Percentiles rank a stretch among this genome's conserved stretches.
phyloP scores from a whole-genome alignment of 208 protist genomes.

The Kentomonas sorsogonicus region DNA sequence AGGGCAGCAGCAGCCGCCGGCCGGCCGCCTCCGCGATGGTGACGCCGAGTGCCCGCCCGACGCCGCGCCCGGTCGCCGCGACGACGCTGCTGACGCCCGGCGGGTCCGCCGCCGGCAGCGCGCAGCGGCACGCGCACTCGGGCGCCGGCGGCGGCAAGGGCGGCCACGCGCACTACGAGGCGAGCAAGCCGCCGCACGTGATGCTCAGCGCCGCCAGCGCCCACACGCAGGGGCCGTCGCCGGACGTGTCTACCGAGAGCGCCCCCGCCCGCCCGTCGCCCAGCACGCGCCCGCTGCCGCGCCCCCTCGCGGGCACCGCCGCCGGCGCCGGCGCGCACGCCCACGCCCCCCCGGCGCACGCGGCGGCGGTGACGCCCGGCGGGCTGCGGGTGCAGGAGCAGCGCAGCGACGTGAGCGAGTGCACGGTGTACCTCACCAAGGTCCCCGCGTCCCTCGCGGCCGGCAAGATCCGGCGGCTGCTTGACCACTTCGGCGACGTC shows the following conservation, averaged over 20 bases:
- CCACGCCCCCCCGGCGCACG: constrained; percentile 3
- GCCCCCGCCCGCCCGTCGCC: constrained; percentile 1
- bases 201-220: constrained; percentile 38
- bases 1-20: constrained; percentile 8
- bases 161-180: not conserved
- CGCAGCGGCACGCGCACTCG: no score
- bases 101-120: constrained; percentile 20
- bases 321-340: not conserved
- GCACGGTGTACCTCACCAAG: constrained; percentile 83
- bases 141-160: constrained; percentile 27
- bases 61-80: constrained; percentile 56
- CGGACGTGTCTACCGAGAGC: constrained; percentile 40
- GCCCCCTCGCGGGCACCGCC: constrained; percentile 8
- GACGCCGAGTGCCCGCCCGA: constrained; percentile 74
- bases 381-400: constrained; percentile 5
- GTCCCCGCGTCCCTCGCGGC: constrained; percentile 56
- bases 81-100: constrained; percentile 29
- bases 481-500: constrained; percentile 75
- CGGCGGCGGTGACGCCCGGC: constrained; percentile 5
- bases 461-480: constrained; percentile 59
- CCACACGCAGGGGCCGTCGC: constrained; percentile 41
- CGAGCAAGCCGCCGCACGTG: constrained; percentile 21
- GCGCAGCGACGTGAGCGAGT: constrained; percentile 42
- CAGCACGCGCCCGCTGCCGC: not conserved
- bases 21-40: constrained; percentile 22